Base-by-base conservation (phyloP, 1,284 basidiomycete genomes). In the Sphagnurus paluster region DNA sequence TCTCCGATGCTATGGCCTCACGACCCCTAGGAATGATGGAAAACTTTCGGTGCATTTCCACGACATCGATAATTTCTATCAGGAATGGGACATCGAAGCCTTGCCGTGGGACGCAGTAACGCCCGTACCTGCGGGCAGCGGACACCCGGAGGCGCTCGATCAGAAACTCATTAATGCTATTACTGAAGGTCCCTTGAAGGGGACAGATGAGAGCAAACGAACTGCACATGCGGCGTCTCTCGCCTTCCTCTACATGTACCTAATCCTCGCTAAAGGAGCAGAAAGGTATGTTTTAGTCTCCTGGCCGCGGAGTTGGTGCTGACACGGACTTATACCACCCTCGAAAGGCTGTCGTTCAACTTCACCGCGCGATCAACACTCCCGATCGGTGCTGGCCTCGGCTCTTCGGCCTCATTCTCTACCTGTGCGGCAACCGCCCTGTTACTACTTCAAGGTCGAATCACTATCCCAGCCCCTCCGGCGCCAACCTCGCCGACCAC, bases 381-480 rank as follows among this genome's bases (percentile, higher is more conserved):
- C 8, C 97, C 97, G n/a, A 89, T 99, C 53, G 90, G 93, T n/a
- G 97, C 97, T 6, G 97, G 97, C 32, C 84, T 99, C 37, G 97
- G 97, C 23, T 98, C 96, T 11, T 98, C 93, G 17, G 97, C 97
- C 1, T 94, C 97, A 5, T 97, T 90, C 70, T 96, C 93, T 4
- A 82, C 87, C 11, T 97, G 94, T 64, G 74, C 91, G 32, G 85
- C 93, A 3, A 85, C 90, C 0, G 74, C 92, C 3, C 74, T 98
- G 36, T 80, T 98, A 37, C 75, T 95, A n/a, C 70, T 84, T 5
- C 76, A 80, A 60, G 71, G 72, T 40, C 82, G 82, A 49, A 79
- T 90, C 54, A 66, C 61, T 30, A 62, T 83, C 13, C 80, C 84
- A 28, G 49, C 72, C 6, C 63, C 70, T 29, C 78, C 80, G 23